Evolutionary conservation across 225 moss, liverwort and hornwort genomes (phyloP).

Genomic region (Polytrichum commune): DNA sequence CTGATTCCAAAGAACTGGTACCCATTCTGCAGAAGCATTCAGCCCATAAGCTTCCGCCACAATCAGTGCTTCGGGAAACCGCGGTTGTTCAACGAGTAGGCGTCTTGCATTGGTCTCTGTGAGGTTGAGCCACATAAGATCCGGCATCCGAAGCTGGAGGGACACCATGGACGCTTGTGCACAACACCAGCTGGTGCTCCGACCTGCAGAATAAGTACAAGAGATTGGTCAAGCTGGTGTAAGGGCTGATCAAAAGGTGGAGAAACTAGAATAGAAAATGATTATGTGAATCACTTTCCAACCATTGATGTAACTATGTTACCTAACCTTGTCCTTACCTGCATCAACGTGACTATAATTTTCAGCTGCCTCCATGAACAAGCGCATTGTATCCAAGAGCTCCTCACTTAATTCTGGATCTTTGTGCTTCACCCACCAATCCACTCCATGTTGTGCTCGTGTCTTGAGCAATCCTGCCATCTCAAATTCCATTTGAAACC

Average conservation of each 20-base stretch:
- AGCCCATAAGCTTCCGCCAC: conserved; percentile 74
- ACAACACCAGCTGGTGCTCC: conserved; percentile 63
- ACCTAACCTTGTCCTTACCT: conserved; percentile 24
- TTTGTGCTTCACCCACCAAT: conserved; percentile 39
- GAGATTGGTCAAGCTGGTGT: conserved; percentile 13
- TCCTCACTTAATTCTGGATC: conserved; percentile 60
- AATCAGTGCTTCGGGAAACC: conserved; percentile 60
- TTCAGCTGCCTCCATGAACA: conserved; percentile 67
- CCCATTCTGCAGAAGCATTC: conserved; percentile 76
- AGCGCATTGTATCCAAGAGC: conserved; percentile 61
- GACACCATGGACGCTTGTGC: conserved; percentile 72
- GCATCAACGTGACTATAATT: conserved; percentile 59
- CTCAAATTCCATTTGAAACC: conserved; percentile 66
- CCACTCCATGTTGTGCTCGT: conserved; percentile 37
- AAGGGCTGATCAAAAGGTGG: too few relatives aligned
- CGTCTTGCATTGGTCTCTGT: conserved; percentile 60
- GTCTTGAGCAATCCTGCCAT: conserved; percentile 56
- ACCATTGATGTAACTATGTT: too few relatives aligned
- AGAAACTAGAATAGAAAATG: too few relatives aligned
- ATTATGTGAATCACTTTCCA: too few relatives aligned
- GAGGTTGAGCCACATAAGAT: conserved; percentile 50
- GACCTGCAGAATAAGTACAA: conserved; percentile 25
- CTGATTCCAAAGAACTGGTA: conserved; percentile 74
- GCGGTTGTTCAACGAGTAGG: conserved; percentile 56
- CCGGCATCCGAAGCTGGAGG: conserved; percentile 69